Percentiles rank a stretch among this genome's conserved stretches.
These are phyloP conservation scores for Komagataella kurtzmanii DNA, from an alignment of 805 yeast species.

Conservation along the genomic window DNA sequence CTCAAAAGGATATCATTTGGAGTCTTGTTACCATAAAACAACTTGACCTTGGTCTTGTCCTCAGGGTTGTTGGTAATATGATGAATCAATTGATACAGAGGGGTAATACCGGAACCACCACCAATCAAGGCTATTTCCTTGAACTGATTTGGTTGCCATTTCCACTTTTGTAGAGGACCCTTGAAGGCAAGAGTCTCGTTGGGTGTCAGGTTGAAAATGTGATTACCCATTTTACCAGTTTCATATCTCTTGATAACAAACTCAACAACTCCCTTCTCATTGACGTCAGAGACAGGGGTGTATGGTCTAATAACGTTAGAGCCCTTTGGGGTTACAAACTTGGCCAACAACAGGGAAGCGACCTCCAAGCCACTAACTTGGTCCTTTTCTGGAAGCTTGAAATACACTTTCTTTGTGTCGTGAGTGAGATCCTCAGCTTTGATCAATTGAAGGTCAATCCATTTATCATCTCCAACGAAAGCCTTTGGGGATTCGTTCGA, in stretches of 20 bases:
- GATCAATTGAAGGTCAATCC: conserved; percentile 55
- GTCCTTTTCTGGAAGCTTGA: conserved; percentile 55
- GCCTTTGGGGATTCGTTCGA: conserved; percentile 27
- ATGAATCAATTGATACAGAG: conserved; percentile 77
- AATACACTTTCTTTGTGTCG: conserved; percentile 57
- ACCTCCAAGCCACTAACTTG: conserved; percentile 62
- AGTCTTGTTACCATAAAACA: conserved; percentile 70
- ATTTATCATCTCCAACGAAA: conserved; percentile 50
- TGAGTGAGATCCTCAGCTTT: conserved; percentile 34
- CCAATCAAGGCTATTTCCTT: conserved; percentile 74
- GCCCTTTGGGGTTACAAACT: conserved; percentile 75
- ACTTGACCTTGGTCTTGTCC: conserved; percentile 80
- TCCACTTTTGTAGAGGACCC: conserved; percentile 90
- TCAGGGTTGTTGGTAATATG: conserved; percentile 65
- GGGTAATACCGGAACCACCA: conserved; percentile 96
- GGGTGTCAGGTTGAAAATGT: conserved; percentile 54
- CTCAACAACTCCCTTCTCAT: conserved; percentile 60
- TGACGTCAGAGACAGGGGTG: conserved; percentile 73
- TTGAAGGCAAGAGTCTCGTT: conserved; percentile 81
- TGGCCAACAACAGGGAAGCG: conserved; percentile 74
- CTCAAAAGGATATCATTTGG: conserved; percentile 73
- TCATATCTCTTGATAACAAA: conserved; percentile 78
- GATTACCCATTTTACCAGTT: conserved; percentile 81
- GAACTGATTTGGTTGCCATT: conserved; percentile 79
- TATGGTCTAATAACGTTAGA: conserved; percentile 76